A percentile compares a stretch with the other conserved stretches of the same genome.
These are phyloP conservation scores for Avena eriantha DNA, from an alignment of 176 grass and related monocot genomes.

Conservation along the genomic window DNA sequence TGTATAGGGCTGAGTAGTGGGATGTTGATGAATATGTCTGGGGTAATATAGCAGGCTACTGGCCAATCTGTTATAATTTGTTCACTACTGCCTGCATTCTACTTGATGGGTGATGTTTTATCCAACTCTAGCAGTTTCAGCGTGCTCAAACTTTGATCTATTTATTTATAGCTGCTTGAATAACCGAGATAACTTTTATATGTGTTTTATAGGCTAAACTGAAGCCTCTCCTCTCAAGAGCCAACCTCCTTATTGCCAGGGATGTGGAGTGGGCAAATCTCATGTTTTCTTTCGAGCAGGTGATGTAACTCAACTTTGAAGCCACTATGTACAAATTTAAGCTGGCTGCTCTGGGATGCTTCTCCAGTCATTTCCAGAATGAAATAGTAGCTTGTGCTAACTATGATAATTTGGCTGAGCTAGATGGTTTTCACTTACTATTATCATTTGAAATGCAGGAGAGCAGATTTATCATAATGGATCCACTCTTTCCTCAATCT, in stretches of 20 bases:
- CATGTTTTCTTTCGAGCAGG: slow-evolving; percentile 93
- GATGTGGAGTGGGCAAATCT: slow-evolving; percentile 98
- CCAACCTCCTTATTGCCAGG: slow-evolving; percentile 82
- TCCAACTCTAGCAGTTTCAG: not conserved
- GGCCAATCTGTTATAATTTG: not conserved
- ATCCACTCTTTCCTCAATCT: slow-evolving; percentile 68
- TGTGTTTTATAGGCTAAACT: slow-evolving; percentile 64
- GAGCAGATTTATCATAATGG: slow-evolving; percentile 90
- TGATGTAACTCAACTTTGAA: slow-evolving; percentile 45
- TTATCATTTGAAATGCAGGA: slow-evolving; percentile 65
- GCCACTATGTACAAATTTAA: slow-evolving; percentile 3
- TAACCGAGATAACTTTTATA: slow-evolving; percentile 15
- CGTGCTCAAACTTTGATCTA: not conserved
- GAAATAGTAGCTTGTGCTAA: not conserved
- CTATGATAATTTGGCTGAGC: not conserved
- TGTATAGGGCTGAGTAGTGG: slow-evolving; percentile 1
- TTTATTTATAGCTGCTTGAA: slow-evolving; percentile 2
- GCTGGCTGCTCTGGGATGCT: slow-evolving; percentile 10
- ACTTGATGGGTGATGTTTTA: not conserved
- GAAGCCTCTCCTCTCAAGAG: slow-evolving; percentile 71
- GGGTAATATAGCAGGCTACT: not conserved
- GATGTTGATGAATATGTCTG: not conserved
- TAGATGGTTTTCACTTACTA: slow-evolving; percentile 25
- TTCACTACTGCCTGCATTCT: not conserved
- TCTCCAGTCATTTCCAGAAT: slow-evolving; percentile 23